Evolutionary conservation across 23 red algal genomes (phyloP).

Genomic region (Gracilaria caudata): DNA sequence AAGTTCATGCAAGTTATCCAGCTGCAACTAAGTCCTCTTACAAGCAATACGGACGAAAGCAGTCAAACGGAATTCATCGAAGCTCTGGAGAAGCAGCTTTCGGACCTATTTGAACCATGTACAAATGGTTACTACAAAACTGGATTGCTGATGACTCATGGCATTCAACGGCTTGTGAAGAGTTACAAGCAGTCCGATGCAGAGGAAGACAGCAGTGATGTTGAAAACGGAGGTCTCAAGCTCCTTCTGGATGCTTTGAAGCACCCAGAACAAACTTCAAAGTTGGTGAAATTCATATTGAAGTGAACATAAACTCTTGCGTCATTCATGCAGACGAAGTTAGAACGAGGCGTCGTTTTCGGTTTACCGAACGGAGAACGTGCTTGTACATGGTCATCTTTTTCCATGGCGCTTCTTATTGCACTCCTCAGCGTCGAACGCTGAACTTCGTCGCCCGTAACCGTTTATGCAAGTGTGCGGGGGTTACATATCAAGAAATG

Average conservation of each 20-base stretch:
- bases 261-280: neutral
- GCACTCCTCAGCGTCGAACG: too few relatives aligned
- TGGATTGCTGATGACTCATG: conserved; percentile 18
- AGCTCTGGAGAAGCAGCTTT: neutral
- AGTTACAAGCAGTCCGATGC: neutral
- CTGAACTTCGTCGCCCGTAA: too few relatives aligned
- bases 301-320: too few relatives aligned
- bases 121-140: conserved; percentile 30
- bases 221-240: neutral
- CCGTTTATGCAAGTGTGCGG: too few relatives aligned
- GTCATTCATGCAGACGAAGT: too few relatives aligned
- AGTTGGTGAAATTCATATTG: conserved; percentile 8
- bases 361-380: too few relatives aligned
- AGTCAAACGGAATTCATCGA: conserved; percentile 12
- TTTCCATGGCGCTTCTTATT: too few relatives aligned
- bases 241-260: neutral
- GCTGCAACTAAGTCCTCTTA: neutral
- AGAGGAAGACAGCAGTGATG: conserved; percentile 10
- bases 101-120: conserved; percentile 4
- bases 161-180: conserved; percentile 20
- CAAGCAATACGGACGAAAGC: neutral
- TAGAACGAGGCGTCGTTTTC: too few relatives aligned
- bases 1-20: conserved; percentile 6
- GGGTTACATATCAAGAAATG: too few relatives aligned
- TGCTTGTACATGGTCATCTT: too few relatives aligned